Percentiles rank a stretch among this genome's conserved stretches.
Conservation (phyloP, 2,329 filamentous ascomycete species). For the Monosporascus sp. region DNA sequence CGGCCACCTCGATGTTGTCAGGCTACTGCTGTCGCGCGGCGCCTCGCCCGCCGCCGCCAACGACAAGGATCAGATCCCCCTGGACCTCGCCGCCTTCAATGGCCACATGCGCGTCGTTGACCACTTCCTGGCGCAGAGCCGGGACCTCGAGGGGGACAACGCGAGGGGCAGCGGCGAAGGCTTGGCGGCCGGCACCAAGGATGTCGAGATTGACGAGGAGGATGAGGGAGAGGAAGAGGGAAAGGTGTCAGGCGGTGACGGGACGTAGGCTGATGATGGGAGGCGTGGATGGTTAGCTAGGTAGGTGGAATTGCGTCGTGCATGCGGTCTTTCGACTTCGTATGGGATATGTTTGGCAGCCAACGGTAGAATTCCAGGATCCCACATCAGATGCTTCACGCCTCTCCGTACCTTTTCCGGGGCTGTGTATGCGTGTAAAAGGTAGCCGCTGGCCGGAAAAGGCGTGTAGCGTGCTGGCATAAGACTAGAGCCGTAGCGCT, state of each 20-base stretch:
- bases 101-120: slow-evolving; percentile 62
- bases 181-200: slow-evolving; percentile 31
- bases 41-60: slow-evolving; percentile 77
- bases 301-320: no score
- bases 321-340: no score
- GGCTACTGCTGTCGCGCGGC: slow-evolving; percentile 68
- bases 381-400: no score
- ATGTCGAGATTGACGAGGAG: slow-evolving; percentile 17
- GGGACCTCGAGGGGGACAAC: slow-evolving; percentile 42
- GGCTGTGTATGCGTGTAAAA: no score
- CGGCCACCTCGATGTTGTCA: slow-evolving; percentile 76
- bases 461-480: no score
- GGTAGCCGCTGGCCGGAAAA: no score
- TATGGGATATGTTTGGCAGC: no score
- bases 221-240: slow-evolving; percentile 4
- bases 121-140: slow-evolving; percentile 48
- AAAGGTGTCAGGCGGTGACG: slow-evolving; percentile 2
- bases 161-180: slow-evolving; percentile 38
- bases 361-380: no score
- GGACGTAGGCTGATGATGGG: neutral
- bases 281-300: neutral
- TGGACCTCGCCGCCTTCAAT: slow-evolving; percentile 68
- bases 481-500: no score
- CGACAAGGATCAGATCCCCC: slow-evolving; percentile 73
- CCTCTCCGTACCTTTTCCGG: no score